These are phyloP conservation scores for Naegleria lovaniensis DNA, from an alignment of 208 protist genomes.

Conservation along the genomic window DNA sequence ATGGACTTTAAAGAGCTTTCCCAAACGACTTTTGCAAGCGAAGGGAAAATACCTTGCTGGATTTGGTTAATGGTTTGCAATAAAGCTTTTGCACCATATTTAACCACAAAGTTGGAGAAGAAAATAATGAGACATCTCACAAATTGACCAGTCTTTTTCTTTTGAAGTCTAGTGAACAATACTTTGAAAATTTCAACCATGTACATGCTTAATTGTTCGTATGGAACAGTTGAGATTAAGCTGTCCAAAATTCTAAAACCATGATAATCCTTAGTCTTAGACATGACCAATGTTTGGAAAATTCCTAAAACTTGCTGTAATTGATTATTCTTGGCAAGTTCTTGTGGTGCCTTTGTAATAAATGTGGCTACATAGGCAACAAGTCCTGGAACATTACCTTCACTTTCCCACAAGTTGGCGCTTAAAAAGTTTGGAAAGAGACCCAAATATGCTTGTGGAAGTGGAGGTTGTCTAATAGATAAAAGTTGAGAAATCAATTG, in stretches of 20 bases:
- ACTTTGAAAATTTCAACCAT: constrained; percentile 57
- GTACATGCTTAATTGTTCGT: constrained; percentile 54
- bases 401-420: constrained; percentile 43
- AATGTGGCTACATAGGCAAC: constrained; percentile 49
- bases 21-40: constrained; percentile 65
- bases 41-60: constrained; percentile 66
- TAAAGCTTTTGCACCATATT: constrained; percentile 56
- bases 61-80: constrained; percentile 58
- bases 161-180: constrained; percentile 61
- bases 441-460: constrained; percentile 32
- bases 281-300: constrained; percentile 57
- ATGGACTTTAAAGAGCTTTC: constrained; percentile 71
- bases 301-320: constrained; percentile 46
- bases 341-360: constrained; percentile 36
- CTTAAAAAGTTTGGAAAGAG: constrained; percentile 44
- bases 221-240: constrained; percentile 65
- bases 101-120: constrained; percentile 60
- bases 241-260: constrained; percentile 71
- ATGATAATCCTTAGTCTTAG: constrained; percentile 77
- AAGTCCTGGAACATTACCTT: constrained; percentile 51
- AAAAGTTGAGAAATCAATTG: constrained; percentile 89
- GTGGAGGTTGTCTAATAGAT: constrained; percentile 51
- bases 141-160: constrained; percentile 70
- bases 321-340: background rate
- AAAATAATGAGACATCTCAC: constrained; percentile 77